Conservation (phyloP, 2,329 filamentous ascomycete genomes). For the Diaporthe citrichinensis region DNA sequence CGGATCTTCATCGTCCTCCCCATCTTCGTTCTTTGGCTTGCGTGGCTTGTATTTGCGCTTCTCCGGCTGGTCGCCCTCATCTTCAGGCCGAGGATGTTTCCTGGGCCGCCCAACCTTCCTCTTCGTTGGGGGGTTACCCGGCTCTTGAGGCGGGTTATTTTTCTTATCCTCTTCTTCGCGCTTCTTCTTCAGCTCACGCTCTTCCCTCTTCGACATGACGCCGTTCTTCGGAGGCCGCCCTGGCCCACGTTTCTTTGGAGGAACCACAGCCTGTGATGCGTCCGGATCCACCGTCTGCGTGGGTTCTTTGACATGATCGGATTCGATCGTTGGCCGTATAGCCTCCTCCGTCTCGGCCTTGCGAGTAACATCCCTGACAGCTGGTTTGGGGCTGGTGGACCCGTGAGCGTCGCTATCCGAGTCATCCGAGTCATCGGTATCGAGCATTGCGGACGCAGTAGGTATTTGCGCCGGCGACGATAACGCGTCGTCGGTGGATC, state of each 20-base stretch:
- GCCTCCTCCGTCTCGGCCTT: constrained; percentile 48
- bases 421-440: constrained; percentile 45
- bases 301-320: constrained; percentile 47
- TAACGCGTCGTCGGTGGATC: constrained; percentile 65
- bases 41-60: constrained; percentile 78
- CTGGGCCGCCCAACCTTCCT: constrained; percentile 76
- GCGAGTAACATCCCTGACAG: constrained; percentile 47
- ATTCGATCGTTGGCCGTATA: constrained; percentile 52
- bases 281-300: constrained; percentile 50
- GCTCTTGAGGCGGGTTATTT: constrained; percentile 61
- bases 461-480: constrained; percentile 49
- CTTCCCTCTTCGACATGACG: constrained; percentile 84
- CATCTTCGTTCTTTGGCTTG: constrained; percentile 60
- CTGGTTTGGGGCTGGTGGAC: constrained; percentile 22
- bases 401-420: constrained; percentile 46
- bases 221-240: constrained; percentile 88
- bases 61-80: constrained; percentile 67
- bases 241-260: constrained; percentile 79
- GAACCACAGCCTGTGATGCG: constrained; percentile 49
- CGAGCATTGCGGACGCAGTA: constrained; percentile 41
- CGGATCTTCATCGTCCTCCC: constrained; percentile 67
- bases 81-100: constrained; percentile 73
- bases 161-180: constrained; percentile 67
- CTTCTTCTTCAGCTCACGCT: constrained; percentile 74
- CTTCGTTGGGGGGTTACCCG: constrained; percentile 68